These are phyloP conservation scores for Ceratobasidium sp. DNA, from an alignment of 1,284 basidiomycete species.

Conservation along the genomic window DNA sequence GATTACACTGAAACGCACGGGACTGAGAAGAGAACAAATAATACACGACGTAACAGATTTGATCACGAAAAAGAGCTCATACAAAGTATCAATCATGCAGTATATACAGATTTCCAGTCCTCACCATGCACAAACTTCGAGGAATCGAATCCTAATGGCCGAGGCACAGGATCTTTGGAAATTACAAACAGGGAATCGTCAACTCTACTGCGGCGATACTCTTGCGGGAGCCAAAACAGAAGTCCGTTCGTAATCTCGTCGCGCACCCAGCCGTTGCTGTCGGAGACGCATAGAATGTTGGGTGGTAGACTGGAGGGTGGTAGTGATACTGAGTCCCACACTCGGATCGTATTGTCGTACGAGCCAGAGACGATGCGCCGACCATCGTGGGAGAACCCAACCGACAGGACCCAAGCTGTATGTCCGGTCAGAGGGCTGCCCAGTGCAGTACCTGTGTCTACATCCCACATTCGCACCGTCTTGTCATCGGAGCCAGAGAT, in stretches of 20 bases:
- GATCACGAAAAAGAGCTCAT: no score
- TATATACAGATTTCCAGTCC: no score
- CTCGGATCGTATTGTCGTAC: neutral
- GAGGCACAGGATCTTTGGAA: no score
- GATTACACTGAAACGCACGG: no score
- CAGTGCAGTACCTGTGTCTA: neutral
- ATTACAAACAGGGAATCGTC: neutral
- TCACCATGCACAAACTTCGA: slow-evolving; percentile 22
- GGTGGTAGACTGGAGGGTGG: neutral
- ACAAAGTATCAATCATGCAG: no score
- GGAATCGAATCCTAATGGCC: neutral
- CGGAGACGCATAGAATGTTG: neutral
- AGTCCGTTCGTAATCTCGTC: neutral
- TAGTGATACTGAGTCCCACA: neutral
- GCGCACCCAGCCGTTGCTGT: slow-evolving; percentile 8
- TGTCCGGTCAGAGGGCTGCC: neutral
- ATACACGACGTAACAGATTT: no score
- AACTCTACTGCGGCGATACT: neutral
- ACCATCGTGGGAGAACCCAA: no score
- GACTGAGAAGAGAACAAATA: no score
- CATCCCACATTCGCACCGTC: no score
- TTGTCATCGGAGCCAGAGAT: no score
- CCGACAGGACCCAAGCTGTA: neutral
- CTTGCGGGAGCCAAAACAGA: slow-evolving; percentile 11
- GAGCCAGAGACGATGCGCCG: neutral